Conservation (phyloP, 2,329 filamentous ascomycete species). For the Exserohilum rostratum region DNA sequence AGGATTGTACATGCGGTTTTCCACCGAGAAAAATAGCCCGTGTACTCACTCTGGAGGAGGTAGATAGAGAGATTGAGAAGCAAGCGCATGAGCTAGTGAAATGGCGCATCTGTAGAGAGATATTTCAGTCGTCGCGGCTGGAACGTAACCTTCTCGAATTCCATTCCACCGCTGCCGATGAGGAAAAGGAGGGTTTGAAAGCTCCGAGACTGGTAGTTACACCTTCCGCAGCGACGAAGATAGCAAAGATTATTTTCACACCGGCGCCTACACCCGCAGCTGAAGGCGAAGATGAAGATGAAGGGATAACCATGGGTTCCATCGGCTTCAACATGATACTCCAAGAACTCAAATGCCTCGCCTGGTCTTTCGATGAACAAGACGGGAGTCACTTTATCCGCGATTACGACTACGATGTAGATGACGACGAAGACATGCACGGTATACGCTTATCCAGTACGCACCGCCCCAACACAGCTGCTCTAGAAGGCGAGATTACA, state of each 20-base stretch:
- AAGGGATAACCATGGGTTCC: neutral
- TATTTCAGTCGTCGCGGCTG: neutral
- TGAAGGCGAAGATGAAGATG: too few relatives aligned
- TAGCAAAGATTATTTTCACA: too few relatives aligned
- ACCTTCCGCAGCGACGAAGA: too few relatives aligned
- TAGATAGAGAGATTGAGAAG: neutral
- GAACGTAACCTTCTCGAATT: neutral
- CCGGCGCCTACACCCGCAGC: too few relatives aligned
- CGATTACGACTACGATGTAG: neutral
- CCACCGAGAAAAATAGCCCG: neutral
- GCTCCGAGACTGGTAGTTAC: too few relatives aligned
- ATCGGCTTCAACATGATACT: neutral
- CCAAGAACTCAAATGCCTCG: neutral
- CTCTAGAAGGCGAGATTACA: neutral
- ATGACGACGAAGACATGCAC: neutral
- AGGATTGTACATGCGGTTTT: neutral
- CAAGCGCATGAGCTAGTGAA: constrained; percentile 2
- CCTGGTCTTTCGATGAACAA: neutral
- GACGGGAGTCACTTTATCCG: neutral
- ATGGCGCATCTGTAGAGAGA: neutral
- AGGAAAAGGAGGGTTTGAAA: too few relatives aligned
- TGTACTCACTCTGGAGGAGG: neutral
- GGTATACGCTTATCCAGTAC: neutral
- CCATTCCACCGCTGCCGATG: too few relatives aligned
- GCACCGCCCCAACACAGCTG: neutral